Conservation (phyloP, 2,329 filamentous ascomycete species). For the Trichoderma semiorbis region DNA sequence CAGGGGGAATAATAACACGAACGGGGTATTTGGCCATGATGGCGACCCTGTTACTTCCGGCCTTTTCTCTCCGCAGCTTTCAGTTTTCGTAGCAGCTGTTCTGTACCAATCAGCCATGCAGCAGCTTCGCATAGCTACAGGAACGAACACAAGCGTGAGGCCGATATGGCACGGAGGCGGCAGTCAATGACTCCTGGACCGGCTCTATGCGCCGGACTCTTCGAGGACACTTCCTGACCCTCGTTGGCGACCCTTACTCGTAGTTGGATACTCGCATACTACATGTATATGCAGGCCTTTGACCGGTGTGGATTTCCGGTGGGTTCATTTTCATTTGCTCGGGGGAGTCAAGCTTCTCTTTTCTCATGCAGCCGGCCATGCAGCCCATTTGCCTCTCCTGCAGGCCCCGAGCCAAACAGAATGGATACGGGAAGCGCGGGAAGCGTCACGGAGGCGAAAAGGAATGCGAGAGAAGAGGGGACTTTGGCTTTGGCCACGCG, state of each 20-base stretch:
- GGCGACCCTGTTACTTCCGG: not conserved
- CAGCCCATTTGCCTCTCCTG: not conserved
- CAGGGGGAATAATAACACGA: not conserved
- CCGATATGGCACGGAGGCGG: not conserved
- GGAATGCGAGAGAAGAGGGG: not conserved
- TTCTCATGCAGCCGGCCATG: not conserved
- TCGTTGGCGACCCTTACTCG: not conserved
- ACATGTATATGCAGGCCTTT: not conserved
- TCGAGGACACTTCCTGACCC: not conserved
- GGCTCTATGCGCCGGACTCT: not conserved
- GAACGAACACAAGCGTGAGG: not conserved
- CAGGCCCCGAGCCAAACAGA: not conserved
- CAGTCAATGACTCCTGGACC: not conserved
- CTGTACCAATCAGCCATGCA: not conserved
- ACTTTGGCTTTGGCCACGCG: not conserved
- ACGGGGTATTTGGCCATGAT: not conserved
- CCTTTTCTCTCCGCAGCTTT: not conserved
- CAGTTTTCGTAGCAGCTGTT: not conserved
- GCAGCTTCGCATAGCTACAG: not conserved
- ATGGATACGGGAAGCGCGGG: not conserved
- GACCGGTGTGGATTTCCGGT: constrained; percentile 3
- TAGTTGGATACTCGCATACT: not conserved
- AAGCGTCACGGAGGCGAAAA: constrained; percentile 1
- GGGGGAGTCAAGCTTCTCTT: not conserved
- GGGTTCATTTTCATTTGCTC: not conserved